Percentiles rank a stretch among this genome's conserved stretches.
These are phyloP conservation scores for Aspergillus diversus DNA, from an alignment of 495 filamentous ascomycete species.

Conservation along the genomic window DNA sequence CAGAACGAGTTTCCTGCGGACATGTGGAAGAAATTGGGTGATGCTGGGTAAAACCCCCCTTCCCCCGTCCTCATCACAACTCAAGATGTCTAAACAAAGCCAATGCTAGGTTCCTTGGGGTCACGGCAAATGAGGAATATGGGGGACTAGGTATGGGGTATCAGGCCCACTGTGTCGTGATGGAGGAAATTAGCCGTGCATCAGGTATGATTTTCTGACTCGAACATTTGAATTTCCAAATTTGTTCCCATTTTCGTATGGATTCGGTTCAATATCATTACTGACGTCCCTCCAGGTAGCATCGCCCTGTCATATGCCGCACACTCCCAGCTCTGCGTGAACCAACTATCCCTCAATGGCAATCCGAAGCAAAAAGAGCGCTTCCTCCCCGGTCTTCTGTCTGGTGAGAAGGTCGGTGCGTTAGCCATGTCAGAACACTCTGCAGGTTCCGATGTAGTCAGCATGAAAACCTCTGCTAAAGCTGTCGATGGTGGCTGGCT, in stretches of 20 bases:
- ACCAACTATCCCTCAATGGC: slow-evolving; percentile 95
- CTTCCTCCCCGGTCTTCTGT: slow-evolving; percentile 80
- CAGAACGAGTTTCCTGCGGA: slow-evolving; percentile 84
- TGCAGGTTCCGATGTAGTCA: slow-evolving; percentile 90
- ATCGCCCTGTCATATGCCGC: slow-evolving; percentile 94
- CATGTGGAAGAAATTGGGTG: slow-evolving; percentile 94
- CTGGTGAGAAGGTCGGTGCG: slow-evolving; percentile 82
- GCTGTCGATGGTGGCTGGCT: slow-evolving; percentile 82
- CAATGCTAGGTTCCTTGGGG: slow-evolving; percentile 71
- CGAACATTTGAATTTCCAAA: background rate
- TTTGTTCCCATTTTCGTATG: background rate
- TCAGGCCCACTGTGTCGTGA: slow-evolving; percentile 94
- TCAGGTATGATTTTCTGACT: slow-evolving; percentile 47
- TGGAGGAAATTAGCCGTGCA: slow-evolving; percentile 83
- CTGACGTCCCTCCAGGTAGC: slow-evolving; percentile 58
- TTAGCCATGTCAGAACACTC: slow-evolving; percentile 95
- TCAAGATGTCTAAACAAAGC: slow-evolving; percentile 5
- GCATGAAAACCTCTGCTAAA: slow-evolving; percentile 87
- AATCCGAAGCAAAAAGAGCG: slow-evolving; percentile 73
- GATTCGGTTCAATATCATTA: background rate
- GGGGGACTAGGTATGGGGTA: slow-evolving; percentile 93
- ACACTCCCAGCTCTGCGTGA: slow-evolving; percentile 95
- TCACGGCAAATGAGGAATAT: slow-evolving; percentile 92
- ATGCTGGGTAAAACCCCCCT: slow-evolving; percentile 63
- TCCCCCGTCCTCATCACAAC: background rate